These are phyloP conservation scores for Wallacemonas sp. DNA, from an alignment of 208 protist species.

Conservation along the genomic window DNA sequence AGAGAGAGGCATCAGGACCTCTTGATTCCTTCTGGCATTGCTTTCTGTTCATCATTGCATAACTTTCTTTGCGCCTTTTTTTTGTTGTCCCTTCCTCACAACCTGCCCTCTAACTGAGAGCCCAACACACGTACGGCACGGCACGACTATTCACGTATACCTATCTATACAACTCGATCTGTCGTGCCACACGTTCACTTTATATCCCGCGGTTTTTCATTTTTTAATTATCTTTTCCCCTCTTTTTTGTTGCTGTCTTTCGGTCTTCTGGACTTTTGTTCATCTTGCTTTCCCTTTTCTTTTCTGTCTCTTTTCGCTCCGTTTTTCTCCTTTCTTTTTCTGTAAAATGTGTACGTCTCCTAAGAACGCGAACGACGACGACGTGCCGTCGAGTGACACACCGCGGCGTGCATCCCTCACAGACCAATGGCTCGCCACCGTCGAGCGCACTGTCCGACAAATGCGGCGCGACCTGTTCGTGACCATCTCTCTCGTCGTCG, in stretches of 20 bases:
- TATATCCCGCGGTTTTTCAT: no score
- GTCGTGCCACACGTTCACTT: no score
- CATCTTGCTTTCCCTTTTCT: slow-evolving; percentile 7
- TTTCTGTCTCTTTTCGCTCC: not conserved
- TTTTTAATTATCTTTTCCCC: slow-evolving; percentile 4
- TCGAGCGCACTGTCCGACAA: not conserved
- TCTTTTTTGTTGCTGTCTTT: slow-evolving; percentile 8
- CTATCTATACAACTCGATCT: no score
- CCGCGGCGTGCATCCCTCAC: slow-evolving; percentile 1
- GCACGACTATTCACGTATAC: no score
- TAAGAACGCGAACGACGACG: not conserved
- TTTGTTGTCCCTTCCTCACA: no score
- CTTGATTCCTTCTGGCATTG: no score
- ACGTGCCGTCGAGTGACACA: not conserved
- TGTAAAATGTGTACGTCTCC: not conserved
- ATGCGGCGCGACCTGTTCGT: slow-evolving; percentile 4
- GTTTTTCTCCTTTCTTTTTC: not conserved
- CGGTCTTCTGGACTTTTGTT: not conserved
- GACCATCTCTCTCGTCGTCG: not conserved
- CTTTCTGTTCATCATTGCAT: no score
- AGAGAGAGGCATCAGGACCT: no score
- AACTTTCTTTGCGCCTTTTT: no score
- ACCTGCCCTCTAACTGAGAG: no score
- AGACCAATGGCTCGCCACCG: slow-evolving; percentile 8
- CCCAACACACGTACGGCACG: no score